These are phyloP conservation scores for Clohesyomyces aquaticus DNA, from an alignment of 495 filamentous ascomycete species.

Conservation along the genomic window DNA sequence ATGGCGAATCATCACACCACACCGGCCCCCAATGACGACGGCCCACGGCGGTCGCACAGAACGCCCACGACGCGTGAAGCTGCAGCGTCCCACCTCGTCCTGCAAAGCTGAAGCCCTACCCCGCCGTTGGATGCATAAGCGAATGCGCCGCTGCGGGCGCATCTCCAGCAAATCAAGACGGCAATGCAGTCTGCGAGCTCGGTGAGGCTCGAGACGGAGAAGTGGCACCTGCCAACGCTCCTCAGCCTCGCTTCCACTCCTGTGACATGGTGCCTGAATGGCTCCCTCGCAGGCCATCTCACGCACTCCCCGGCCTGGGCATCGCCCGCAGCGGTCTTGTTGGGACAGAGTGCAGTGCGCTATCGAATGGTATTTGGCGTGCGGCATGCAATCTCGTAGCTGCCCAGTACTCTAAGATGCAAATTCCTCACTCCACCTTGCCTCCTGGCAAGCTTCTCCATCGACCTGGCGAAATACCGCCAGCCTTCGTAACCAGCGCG, in stretches of 20 bases:
- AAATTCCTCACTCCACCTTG: not conserved
- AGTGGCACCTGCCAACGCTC: not conserved
- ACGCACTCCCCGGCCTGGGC: no score
- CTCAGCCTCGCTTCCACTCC: no score
- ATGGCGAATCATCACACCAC: constrained; percentile 30
- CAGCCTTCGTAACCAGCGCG: constrained; percentile 5
- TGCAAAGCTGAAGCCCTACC: constrained; percentile 5
- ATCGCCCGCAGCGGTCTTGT: no score
- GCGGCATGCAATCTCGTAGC: no score
- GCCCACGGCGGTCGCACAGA: not conserved
- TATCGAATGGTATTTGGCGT: no score
- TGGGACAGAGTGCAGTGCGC: no score
- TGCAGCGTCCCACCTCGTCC: not conserved
- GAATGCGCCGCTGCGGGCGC: constrained; percentile 18
- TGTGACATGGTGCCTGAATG: no score
- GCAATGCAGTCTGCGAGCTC: not conserved
- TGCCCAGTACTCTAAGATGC: no score
- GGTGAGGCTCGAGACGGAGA: no score
- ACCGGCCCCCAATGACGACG: constrained; percentile 21
- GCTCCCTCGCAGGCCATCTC: no score
- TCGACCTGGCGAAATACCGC: no score
- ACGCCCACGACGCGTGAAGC: not conserved
- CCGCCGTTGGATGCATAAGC: constrained; percentile 26
- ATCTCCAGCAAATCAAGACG: constrained; percentile 21
- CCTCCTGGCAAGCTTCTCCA: not conserved